Evolutionary conservation across 2,329 filamentous ascomycete species (phyloP).

Genomic region (Periconia digitata): DNA sequence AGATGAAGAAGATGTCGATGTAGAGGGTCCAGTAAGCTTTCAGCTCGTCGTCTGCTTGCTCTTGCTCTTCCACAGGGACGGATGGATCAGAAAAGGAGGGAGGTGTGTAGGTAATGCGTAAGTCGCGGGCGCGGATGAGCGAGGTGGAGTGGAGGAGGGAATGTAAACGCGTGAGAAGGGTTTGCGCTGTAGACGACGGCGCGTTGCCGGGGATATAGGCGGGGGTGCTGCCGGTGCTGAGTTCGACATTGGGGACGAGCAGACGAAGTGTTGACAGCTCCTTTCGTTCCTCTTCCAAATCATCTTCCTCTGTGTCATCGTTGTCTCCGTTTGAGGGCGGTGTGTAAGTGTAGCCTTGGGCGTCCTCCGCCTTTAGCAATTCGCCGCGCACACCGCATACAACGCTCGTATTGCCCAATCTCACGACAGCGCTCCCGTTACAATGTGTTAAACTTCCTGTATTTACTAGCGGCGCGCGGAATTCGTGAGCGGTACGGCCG

Average conservation of each 20-base stretch:
- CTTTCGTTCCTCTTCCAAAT: slow-evolving; percentile 16
- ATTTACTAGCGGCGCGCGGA: slow-evolving; percentile 75
- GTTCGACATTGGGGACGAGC: slow-evolving; percentile 89
- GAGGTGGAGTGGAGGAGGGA: slow-evolving; percentile 72
- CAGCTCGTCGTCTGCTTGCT: slow-evolving; percentile 48
- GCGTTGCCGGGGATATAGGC: slow-evolving; percentile 82
- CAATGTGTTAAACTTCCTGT: slow-evolving; percentile 83
- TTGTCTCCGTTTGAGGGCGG: slow-evolving; percentile 15
- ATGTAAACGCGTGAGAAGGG: slow-evolving; percentile 77
- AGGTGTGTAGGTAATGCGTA: slow-evolving; percentile 71
- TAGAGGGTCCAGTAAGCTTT: slow-evolving; percentile 95
- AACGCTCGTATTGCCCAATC: slow-evolving; percentile 87
- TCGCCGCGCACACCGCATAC: slow-evolving; percentile 91
- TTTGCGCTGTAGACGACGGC: slow-evolving; percentile 78
- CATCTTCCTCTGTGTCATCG: slow-evolving; percentile 12
- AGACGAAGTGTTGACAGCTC: slow-evolving; percentile 62
- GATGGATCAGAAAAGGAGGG: slow-evolving; percentile 48
- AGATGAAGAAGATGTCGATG: slow-evolving; percentile 93
- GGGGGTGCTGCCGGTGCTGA: slow-evolving; percentile 87
- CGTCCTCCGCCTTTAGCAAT: slow-evolving; percentile 73
- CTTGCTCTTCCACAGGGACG: slow-evolving; percentile 47
- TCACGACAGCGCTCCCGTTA: slow-evolving; percentile 85
- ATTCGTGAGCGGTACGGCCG: slow-evolving; percentile 70
- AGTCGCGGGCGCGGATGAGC: slow-evolving; percentile 65
- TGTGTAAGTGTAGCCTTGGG: slow-evolving; percentile 61